Base-by-base conservation (phyloP, 2,329 filamentous ascomycete species). In the Phialophora tarda region DNA sequence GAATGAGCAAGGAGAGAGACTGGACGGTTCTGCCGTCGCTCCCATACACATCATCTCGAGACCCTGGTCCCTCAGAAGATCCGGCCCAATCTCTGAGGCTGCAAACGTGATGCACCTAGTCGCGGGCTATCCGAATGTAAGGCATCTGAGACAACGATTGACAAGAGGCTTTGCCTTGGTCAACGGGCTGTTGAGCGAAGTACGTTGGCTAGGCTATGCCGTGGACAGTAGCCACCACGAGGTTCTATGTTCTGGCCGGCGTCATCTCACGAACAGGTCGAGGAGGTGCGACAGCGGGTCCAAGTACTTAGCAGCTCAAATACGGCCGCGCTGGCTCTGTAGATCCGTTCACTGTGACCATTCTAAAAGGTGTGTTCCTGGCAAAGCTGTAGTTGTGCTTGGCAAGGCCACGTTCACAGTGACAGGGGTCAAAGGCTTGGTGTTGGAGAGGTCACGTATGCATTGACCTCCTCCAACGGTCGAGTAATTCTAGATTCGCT, bases 391-490 rank as follows among this genome's bases (percentile, higher is more conserved):
- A 32, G 28, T 11, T 28, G 7, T 10, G 28, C 53, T 55, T 28
- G 24, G 53, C 53, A 32, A 55, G 53, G 28, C 26, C 14, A 55
- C 26, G 26, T 30, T 32, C 26, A 23, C 28, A 21, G 4, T 55
- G 24, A 34, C 53, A 53, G 21, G 48, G 48, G 48, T 14, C 53
- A 17, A 14, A 51, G 28, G 53, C 53, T 55, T 55, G 48, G 53
- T 55, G 53, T 55, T 55, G 23, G 48, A 55, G 53, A 55, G 53
- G 53, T 55, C 53, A 55, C 53, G 53, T 55, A 55, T 55, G 53
- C 23, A 55, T 55, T 23, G n/a, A 56, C 34, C 38, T 62, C 34
- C 38, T 62, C 38, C 23, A 57, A 57, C 28, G n/a, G n/a, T 58
- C 41, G 38, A 12, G 12, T 11, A 12, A 44, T 17, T 28, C 44